Evolutionary conservation across 2,329 filamentous ascomycete genomes (phyloP).

Genomic region (Calonectria montana): DNA sequence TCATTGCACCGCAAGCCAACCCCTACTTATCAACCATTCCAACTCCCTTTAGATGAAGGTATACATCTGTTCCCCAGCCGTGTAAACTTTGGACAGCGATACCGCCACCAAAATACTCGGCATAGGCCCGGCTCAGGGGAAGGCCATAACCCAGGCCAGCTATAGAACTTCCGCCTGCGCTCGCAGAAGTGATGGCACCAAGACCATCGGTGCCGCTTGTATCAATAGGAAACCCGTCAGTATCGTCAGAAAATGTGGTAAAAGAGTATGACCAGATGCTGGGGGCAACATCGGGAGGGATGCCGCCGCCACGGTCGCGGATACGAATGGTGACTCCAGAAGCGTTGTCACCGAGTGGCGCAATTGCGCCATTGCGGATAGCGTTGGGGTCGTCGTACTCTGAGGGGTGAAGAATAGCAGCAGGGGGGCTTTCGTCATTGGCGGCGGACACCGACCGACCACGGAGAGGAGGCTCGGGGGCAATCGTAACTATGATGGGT

Average conservation of each 20-base stretch:
- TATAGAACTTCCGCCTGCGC: constrained; percentile 82
- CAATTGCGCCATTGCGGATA: constrained; percentile 61
- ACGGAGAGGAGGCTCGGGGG: constrained; percentile 68
- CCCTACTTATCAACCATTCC: constrained; percentile 59
- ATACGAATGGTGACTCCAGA: constrained; percentile 96
- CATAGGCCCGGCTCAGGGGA: constrained; percentile 90
- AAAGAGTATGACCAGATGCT: constrained; percentile 98
- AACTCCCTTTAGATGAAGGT: constrained; percentile 72
- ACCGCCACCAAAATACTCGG: constrained; percentile 97
- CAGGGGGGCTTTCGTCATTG: constrained; percentile 28
- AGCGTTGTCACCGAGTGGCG: constrained; percentile 71
- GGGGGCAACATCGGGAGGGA: constrained; percentile 82
- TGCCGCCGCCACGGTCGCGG: constrained; percentile 93
- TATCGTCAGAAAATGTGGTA: constrained; percentile 84
- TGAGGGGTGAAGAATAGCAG: constrained; percentile 11
- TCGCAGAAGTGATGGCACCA: constrained; percentile 78
- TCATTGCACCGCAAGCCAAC: neutral
- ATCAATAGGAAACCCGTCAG: constrained; percentile 53
- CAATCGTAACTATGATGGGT: constrained; percentile 92
- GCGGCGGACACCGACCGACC: constrained; percentile 36
- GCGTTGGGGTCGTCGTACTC: constrained; percentile 51
- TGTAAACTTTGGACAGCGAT: constrained; percentile 95
- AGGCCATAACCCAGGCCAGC: constrained; percentile 94
- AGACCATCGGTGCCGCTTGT: constrained; percentile 66
- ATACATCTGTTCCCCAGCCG: constrained; percentile 87